These are phyloP conservation scores for Tylopilus intermedius DNA, from an alignment of 768 basidiomycete species.

Conservation along the genomic window DNA sequence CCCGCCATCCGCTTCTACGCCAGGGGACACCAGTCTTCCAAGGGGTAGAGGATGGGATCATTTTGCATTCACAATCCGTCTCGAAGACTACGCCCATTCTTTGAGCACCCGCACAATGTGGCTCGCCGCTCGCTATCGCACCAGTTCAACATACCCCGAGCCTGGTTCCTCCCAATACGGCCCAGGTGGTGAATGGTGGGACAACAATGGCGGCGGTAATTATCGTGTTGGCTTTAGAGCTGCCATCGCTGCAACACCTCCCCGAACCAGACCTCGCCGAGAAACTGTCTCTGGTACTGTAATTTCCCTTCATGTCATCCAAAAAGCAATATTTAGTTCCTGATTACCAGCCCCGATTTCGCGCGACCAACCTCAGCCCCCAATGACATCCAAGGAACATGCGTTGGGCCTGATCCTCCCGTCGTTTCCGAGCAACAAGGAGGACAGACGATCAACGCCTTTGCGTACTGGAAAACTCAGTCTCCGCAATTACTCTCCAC, in stretches of 20 bases:
- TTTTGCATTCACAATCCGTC: constrained; percentile 55
- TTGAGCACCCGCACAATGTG: constrained; percentile 52
- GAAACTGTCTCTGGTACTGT: constrained; percentile 22
- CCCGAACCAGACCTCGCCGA: constrained; percentile 8
- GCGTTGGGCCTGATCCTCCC: constrained; percentile 5
- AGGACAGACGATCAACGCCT: neutral
- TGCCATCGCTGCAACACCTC: neutral
- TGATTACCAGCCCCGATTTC: constrained; percentile 7
- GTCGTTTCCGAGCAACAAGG: neutral
- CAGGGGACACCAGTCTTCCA: neutral
- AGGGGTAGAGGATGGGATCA: constrained; percentile 45
- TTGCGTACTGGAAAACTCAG: constrained; percentile 21
- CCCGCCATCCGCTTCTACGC: neutral
- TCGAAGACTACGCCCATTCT: constrained; percentile 62
- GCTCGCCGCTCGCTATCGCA: constrained; percentile 54
- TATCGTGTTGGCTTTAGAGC: constrained; percentile 67
- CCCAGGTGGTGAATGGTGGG: constrained; percentile 82
- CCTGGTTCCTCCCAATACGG: constrained; percentile 27
- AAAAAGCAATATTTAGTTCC: neutral
- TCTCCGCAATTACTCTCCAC: constrained; percentile 33
- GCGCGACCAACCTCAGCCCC: neutral
- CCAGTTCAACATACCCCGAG: constrained; percentile 17
- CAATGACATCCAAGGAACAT: constrained; percentile 13
- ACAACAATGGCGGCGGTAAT: constrained; percentile 77
- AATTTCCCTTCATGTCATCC: neutral